These are phyloP conservation scores for Oryza punctata DNA, from an alignment of 176 grass and related monocot species.

Conservation along the genomic window DNA sequence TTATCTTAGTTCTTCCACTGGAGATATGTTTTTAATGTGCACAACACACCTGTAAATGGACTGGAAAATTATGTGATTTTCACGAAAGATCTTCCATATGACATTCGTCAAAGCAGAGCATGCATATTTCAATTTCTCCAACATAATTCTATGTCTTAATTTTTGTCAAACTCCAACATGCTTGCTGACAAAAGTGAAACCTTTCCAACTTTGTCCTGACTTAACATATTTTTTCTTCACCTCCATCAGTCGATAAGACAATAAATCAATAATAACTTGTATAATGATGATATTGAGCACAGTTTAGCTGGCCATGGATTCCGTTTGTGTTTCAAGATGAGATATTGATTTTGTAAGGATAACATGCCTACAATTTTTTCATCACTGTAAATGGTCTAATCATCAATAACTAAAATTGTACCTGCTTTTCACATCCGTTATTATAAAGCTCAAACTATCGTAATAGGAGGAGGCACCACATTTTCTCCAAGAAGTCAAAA, in stretches of 20 bases:
- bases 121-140: background rate
- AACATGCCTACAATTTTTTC: no score
- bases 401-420: background rate
- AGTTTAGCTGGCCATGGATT: background rate
- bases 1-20: background rate
- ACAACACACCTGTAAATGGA: background rate
- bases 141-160: background rate
- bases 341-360: no score
- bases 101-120: background rate
- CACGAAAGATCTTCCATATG: background rate
- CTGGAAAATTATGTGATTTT: background rate
- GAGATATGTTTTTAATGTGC: background rate
- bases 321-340: background rate
- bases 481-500: background rate
- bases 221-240: background rate
- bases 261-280: background rate
- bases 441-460: slow-evolving; percentile 6
- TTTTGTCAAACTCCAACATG: background rate
- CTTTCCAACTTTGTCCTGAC: background rate
- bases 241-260: background rate
- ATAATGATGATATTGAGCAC: background rate
- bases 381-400: background rate
- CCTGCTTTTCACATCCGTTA: background rate
- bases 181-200: background rate
- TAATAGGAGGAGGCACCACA: slow-evolving; percentile 3